These are phyloP conservation scores for Amyloporia xantha DNA, from an alignment of 768 basidiomycete genomes.

Conservation along the genomic window DNA sequence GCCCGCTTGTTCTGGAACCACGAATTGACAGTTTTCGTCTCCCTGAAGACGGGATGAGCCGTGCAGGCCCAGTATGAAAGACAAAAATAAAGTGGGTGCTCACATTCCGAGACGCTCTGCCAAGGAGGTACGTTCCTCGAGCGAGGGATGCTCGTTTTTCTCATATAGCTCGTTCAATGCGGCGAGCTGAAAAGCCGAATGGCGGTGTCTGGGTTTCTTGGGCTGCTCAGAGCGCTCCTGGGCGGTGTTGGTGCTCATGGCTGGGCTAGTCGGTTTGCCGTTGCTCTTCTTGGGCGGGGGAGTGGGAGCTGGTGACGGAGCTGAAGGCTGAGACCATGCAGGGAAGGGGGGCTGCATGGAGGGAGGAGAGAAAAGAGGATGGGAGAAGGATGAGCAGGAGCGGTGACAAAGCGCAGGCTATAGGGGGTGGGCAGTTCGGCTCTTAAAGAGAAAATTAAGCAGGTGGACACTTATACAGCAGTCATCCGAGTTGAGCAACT, in stretches of 20 bases:
- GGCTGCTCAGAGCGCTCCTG: constrained; percentile 34
- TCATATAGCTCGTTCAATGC: constrained; percentile 78
- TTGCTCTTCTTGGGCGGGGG: constrained; percentile 9
- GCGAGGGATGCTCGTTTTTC: constrained; percentile 64
- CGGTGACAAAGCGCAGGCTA: constrained; percentile 6
- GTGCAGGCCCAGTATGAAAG: too few species aligned
- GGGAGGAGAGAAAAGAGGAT: constrained; percentile 11
- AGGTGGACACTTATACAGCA: constrained; percentile 17
- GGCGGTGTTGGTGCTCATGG: constrained; percentile 2
- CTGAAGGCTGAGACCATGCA: constrained; percentile 16
- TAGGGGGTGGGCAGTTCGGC: constrained; percentile 6
- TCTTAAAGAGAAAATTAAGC: constrained; percentile 17
- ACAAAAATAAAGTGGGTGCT: constrained; percentile 28
- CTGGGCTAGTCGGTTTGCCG: too few species aligned
- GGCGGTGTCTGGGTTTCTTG: constrained; percentile 78
- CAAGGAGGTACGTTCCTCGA: constrained; percentile 59
- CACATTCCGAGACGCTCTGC: constrained; percentile 74
- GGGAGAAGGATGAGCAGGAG: constrained; percentile 9
- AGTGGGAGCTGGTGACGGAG: constrained; percentile 23
- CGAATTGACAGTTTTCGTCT: constrained; percentile 79
- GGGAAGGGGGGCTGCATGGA: constrained; percentile 10
- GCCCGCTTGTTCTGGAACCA: constrained; percentile 88
- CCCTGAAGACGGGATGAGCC: constrained; percentile 38
- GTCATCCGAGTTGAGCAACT: constrained; percentile 13
- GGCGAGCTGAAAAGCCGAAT: constrained; percentile 62